Conservation (phyloP, 2,329 filamentous ascomycete genomes). For the Catunica adiposa region DNA sequence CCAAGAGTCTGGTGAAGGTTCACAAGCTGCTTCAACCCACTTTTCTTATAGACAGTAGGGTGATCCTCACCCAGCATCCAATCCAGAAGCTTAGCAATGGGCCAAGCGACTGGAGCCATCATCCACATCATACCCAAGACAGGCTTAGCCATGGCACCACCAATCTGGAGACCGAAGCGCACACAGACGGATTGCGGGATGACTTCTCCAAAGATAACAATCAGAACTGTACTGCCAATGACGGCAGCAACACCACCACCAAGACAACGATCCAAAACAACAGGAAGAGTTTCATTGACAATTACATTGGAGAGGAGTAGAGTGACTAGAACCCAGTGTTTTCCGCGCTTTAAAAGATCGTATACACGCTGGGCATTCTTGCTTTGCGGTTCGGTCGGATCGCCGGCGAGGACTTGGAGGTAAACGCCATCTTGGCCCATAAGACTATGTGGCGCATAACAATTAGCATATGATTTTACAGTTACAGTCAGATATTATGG, state of each 20-base stretch:
- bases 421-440: conserved; percentile 86
- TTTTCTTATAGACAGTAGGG: conserved; percentile 95
- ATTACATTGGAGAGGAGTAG: conserved; percentile 91
- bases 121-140: conserved; percentile 85
- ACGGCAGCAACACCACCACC: conserved; percentile 92
- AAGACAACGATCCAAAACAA: conserved; percentile 83
- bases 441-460: conserved; percentile 22
- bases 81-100: conserved; percentile 88
- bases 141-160: conserved; percentile 79
- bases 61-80: conserved; percentile 86
- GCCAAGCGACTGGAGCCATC: conserved; percentile 79
- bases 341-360: conserved; percentile 65
- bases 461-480: not conserved
- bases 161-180: conserved; percentile 86
- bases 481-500: no score
- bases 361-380: conserved; percentile 73
- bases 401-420: conserved; percentile 80
- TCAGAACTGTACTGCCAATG: conserved; percentile 79
- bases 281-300: conserved; percentile 90
- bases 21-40: conserved; percentile 87
- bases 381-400: conserved; percentile 68
- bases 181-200: conserved; percentile 94
- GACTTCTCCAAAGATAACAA: conserved; percentile 96
- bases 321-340: conserved; percentile 96
- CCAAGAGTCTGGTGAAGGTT: conserved; percentile 87